Evolutionary conservation across 306 rosid species (phyloP), one percentile per base, ranked within the genome.

Genomic region (Cicer judaicum): DNA sequence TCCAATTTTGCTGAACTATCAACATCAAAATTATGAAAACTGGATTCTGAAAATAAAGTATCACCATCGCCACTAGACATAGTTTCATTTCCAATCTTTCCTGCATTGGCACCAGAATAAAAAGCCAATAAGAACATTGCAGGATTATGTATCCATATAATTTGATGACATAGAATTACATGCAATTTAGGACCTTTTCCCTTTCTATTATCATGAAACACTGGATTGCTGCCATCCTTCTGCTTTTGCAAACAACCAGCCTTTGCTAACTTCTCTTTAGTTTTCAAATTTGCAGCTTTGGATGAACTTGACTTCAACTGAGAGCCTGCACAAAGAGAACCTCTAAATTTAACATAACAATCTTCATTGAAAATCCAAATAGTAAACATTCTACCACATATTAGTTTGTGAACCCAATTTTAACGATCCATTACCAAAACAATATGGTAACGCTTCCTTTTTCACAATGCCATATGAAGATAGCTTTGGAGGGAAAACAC

Each of bases 271-370:
- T 53, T 70, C 48, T 41, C 55, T 72, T 83, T 70, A 43, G 70
- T 21, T 72, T 67, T 76, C 13, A 70, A 64, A 57, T 66, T 54
- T 19, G 42, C 48, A 44, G 5, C 6, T 29, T 59, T 50, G 49
- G 72, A 71, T 75, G 84, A 76, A n/a, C 34, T 73, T 49, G 81
- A 75, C 59, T 65, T 46, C 46, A 57, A 38, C 8, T 60, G 59
- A 44, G 77, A 47, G 24, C 68, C 80, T 63, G 82, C 55, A 56
- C 43, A 21, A 40, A 67, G 21, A 70, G 43, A 55, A 46, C 56
- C 40, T 47, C 11, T 6, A 57, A 39, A 34, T 60, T 57, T 48
- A 68, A 39, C 8, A 36, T 10, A 55, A 44, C 36, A 7, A 43
- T 55, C 29, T 68, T 14, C 43, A 7, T 9, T 56, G 15, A 14